Base-by-base conservation (phyloP, 805 yeast species). In the Ogataea degrootiae region DNA sequence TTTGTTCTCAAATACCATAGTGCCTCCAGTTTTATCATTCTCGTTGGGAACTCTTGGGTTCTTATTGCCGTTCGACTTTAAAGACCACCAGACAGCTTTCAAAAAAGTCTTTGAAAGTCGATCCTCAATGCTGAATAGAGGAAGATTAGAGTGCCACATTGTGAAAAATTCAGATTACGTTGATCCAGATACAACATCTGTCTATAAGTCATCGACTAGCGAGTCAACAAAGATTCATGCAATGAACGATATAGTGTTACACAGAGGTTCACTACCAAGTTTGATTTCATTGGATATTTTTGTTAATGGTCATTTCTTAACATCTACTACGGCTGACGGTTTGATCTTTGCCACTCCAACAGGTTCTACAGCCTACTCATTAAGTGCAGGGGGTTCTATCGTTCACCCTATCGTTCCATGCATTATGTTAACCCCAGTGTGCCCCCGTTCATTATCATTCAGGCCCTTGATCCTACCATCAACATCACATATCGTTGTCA, bases 311-410 rank as follows among this genome's bases (percentile, higher is more conserved):
- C 84, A 86, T 62, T 85, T 83, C 59, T 69, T 92, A 45, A 92
- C 98, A 7, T 79, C 91, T 45, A 90, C 97, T 5, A 86, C 92
- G 0, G 96, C 95, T 1, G 98, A 92, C 66, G 98, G 98, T 36
- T 76, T 91, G 8, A 79, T 83, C 5, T 73, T 89, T 41, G 76
- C 94, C 3, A 87, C 97, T 0, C 98, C 98, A 16, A 91, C 97
- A 0, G 98, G 98, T 0, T 87, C 96, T 9, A 91, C 97, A 0
- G 97, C 97, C 0, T 91, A 91, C 61, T 87, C 96, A 0, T 70
- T 91, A 44, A 79, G 88, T 29, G 80, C 96, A 1, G 97, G 98
- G 14, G 98, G 98, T 1, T 82, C 96, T 14, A 91, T 91, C 49
- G 92, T 88, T 1, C 95, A 91, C 54, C 97, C 98, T 0, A 68